phyloP scores from a whole-genome alignment of 73 alveolate species.

The Symbiodinium pilosum region DNA sequence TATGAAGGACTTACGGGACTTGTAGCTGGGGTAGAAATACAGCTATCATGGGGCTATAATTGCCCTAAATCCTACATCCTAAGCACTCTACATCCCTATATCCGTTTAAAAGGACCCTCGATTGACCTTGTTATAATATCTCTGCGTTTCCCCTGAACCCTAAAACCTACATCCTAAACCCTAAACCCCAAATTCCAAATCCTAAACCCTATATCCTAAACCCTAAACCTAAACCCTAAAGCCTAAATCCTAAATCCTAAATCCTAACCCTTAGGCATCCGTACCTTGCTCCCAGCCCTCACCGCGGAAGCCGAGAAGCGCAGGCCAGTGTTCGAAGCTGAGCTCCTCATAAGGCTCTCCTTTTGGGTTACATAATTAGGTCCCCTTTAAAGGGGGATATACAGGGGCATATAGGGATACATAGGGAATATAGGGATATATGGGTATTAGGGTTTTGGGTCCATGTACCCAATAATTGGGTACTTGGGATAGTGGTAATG shows the following conservation, averaged over 20 bases:
- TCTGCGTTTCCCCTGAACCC: no score
- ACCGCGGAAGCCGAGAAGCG: not conserved
- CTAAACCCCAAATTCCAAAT: no score
- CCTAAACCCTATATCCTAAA: no score
- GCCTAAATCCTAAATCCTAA: no score
- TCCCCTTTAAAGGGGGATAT: not conserved
- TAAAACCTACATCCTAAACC: no score
- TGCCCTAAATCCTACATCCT: not conserved
- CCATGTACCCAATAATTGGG: not conserved
- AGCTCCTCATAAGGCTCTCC: not conserved
- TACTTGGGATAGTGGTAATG: not conserved
- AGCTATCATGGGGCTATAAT: no score
- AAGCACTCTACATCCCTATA: not conserved
- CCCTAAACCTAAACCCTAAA: no score
- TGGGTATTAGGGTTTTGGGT: not conserved
- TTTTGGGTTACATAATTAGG: not conserved
- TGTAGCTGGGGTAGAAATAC: no score
- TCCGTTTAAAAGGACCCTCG: no score
- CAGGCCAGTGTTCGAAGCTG: not conserved
- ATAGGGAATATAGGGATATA: not conserved
- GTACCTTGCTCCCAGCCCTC: not conserved
- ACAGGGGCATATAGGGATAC: not conserved
- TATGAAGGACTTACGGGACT: no score
- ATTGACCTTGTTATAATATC: no score
- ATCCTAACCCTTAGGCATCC: not conserved